Base-by-base conservation (phyloP, 2,329 filamentous ascomycete species). In the Claviceps fusiformis region DNA sequence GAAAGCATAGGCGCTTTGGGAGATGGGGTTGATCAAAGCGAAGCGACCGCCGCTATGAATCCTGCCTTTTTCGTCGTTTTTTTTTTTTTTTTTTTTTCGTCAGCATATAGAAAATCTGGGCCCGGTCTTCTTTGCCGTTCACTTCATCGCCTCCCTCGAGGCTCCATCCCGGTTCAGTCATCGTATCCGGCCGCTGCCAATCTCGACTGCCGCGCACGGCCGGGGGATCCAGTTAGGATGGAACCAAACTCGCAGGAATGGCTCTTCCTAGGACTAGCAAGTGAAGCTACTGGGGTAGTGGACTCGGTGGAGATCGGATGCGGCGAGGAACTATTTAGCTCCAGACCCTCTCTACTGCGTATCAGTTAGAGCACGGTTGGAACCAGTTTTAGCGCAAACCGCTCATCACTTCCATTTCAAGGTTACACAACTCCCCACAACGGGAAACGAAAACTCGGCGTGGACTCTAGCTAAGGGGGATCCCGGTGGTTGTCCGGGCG, bases 211-310 rank as follows among this genome's bases (percentile, higher is more conserved):
- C 27, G 53, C 53, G 53, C 55, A 55, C 55, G 55, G 53, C 13
- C 55, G 43, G 24, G 47, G 44, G 45, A 8, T n/a, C 54, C 54
- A 53, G 29, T 29, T 24, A n/a, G n/a, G 41, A 44, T 49, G 55
- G 53, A 41, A 55, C 53, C 39, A 45, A 50, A 52, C 47, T 57
- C 56, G 56, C 54, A 55, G 56, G 50, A 52, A 55, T 57, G 53
- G 47, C 56, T 54, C n/a, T 15, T 47, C 53, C 47, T 37, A 37
- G 56, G 39, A n/a, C 27, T 49, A 53, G 54, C 44, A 50, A 5
- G 29, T 24, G 3, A 47, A 53, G 29, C 56, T 51, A 53, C 52
- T 45, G 35, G 37, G 37, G 31, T 17, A 31, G 17, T 19, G 17
- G 27, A 48, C 15, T 33, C 15, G 24, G 55, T 57, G 55, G 53